Conservation (phyloP, 2,329 filamentous ascomycete genomes). For the Sporothrix pallida region DNA sequence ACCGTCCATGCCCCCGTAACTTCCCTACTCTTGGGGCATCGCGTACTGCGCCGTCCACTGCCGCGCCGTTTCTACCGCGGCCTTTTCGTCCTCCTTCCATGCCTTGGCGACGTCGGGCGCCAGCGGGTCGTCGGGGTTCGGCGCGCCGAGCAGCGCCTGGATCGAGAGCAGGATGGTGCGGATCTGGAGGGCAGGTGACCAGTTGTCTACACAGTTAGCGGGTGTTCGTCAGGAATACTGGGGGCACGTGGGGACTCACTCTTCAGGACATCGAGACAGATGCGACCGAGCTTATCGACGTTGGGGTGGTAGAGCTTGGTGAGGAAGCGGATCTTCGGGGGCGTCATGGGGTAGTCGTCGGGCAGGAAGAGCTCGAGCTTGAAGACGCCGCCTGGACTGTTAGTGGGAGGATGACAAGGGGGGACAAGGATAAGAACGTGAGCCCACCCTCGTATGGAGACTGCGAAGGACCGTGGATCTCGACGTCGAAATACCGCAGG, state of each 20-base stretch:
- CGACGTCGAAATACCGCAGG: constrained; percentile 96
- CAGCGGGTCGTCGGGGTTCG: constrained; percentile 97
- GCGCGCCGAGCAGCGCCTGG: constrained; percentile 91
- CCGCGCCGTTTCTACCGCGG: constrained; percentile 87
- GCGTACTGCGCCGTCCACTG: constrained; percentile 92
- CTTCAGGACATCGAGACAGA: constrained; percentile 96
- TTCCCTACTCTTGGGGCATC: constrained; percentile 50
- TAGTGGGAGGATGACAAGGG: neutral
- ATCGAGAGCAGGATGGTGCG: constrained; percentile 98
- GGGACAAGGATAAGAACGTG: too few relatives aligned
- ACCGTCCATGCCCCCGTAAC: too few relatives aligned
- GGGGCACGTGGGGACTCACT: constrained; percentile 58
- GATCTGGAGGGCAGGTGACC: constrained; percentile 97
- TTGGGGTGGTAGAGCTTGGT: constrained; percentile 99
- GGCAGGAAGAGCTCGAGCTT: constrained; percentile 97
- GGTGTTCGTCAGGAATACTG: too few relatives aligned
- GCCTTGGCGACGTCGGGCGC: constrained; percentile 96
- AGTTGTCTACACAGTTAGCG: constrained; percentile 72
- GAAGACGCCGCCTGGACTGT: constrained; percentile 73
- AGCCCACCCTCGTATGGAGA: constrained; percentile 81
- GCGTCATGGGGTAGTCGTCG: constrained; percentile 99
- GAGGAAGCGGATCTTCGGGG: constrained; percentile 96
- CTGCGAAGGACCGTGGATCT: constrained; percentile 69
- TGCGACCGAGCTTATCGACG: constrained; percentile 95
- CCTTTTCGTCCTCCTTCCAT: constrained; percentile 96